Conservation (phyloP, 1,284 basidiomycete genomes). For the Golubevia pallescens region DNA sequence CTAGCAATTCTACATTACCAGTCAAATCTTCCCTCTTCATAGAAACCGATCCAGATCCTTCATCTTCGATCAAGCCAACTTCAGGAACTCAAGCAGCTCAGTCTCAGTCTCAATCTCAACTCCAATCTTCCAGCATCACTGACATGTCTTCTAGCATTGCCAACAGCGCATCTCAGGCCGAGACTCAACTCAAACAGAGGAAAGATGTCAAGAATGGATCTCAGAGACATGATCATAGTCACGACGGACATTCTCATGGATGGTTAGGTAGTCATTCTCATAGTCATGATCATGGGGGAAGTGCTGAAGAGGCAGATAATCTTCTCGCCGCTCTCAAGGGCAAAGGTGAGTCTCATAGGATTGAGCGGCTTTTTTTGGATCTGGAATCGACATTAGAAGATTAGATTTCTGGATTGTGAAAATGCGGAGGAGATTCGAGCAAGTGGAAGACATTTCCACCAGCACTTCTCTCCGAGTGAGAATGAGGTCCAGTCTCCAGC, state of each 20-base stretch:
- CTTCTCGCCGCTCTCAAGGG: too few relatives aligned
- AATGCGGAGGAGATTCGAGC: too few relatives aligned
- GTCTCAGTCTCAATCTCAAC: too few relatives aligned
- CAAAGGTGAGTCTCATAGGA: neutral
- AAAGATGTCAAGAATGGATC: neutral
- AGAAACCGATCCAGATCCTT: neutral
- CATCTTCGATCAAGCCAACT: conserved; percentile 1
- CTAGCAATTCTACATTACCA: neutral
- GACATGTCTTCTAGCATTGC: too few relatives aligned
- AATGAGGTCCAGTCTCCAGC: too few relatives aligned
- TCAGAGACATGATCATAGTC: conserved; percentile 12
- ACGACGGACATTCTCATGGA: conserved; percentile 12
- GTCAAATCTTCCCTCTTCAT: conserved; percentile 3
- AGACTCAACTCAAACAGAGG: neutral
- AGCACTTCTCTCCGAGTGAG: too few relatives aligned
- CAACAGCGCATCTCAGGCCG: neutral
- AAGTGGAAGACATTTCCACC: too few relatives aligned
- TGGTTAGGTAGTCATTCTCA: conserved; percentile 21
- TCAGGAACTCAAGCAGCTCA: too few relatives aligned
- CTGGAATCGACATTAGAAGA: neutral
- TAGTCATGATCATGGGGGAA: conserved; percentile 48
- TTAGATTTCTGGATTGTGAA: too few relatives aligned
- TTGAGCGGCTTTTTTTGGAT: neutral
- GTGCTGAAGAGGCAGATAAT: conserved; percentile 62
- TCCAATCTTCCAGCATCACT: too few relatives aligned